Conservation (phyloP, 352 stramenopile species). For the Globisporangium cylindrosporum region DNA sequence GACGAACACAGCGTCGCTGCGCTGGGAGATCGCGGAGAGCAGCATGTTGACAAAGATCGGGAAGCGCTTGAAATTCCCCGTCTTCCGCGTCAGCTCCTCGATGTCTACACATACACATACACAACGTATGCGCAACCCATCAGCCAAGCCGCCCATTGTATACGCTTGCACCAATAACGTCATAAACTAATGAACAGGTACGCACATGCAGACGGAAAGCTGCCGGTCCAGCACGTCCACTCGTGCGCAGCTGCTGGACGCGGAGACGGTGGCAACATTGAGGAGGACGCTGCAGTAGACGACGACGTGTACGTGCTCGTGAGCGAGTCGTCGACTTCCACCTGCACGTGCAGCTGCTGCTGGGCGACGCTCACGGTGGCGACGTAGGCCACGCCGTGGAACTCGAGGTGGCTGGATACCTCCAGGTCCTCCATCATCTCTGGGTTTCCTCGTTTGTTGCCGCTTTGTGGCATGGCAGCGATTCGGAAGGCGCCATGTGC, state of each 20-base stretch:
- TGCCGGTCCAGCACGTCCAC: slow-evolving; percentile 53
- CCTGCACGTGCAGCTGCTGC: slow-evolving; percentile 65
- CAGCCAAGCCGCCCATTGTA: not conserved
- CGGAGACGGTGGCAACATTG: not conserved
- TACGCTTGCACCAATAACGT: not conserved
- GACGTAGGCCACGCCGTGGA: slow-evolving; percentile 75
- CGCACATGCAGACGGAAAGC: slow-evolving; percentile 49
- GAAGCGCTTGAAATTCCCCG: slow-evolving; percentile 93
- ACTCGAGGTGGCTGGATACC: slow-evolving; percentile 56
- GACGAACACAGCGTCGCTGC: slow-evolving; percentile 86
- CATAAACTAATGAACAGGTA: not conserved
- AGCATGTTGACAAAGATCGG: slow-evolving; percentile 93
- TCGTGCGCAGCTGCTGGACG: not conserved
- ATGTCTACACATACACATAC: slow-evolving; percentile 41
- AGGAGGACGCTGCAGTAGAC: not conserved
- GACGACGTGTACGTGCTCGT: not conserved
- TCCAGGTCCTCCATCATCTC: slow-evolving; percentile 45
- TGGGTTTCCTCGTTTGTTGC: not conserved
- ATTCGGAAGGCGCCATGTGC: not conserved
- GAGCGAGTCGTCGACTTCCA: slow-evolving; percentile 50
- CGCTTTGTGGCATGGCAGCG: not conserved
- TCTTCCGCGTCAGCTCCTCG: slow-evolving; percentile 92
- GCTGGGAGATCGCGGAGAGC: slow-evolving; percentile 63
- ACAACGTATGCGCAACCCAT: not conserved
- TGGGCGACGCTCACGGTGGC: slow-evolving; percentile 58